Base-by-base conservation (phyloP, 1,139 yeast genomes). In the Eremothecium cymbalariae region DNA sequence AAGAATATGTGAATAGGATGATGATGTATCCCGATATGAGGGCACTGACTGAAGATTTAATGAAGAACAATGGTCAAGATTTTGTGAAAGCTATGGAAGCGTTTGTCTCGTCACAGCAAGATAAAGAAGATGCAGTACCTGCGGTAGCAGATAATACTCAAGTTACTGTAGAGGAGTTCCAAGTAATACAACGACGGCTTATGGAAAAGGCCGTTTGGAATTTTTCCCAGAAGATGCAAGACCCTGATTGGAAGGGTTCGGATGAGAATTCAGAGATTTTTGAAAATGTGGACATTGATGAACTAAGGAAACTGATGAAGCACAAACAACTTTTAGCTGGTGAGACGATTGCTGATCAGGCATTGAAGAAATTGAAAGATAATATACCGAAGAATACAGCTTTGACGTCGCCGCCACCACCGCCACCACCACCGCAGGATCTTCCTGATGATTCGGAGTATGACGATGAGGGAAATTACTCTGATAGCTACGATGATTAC, bases 21-120 rank as follows among this genome's bases (percentile, higher is more conserved):
- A 43, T 53, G 47, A 41, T 42, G 45, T 55, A 52, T 34, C 61
- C 61, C 11, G 53, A 50, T 28, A 54, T 56, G 52, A 43, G 50
- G 29, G 48, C 51, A 9, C 29, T 56, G 11, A 55, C 61, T 4
- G 56, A 54, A 37, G 56, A 54, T 34, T 31, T 56, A 31, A 53
- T 53, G 52, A 41, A 44, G 30, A 50, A 49, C 35, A 49, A 50
- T 20, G 55, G 57, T 8, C 51, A 48, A 25, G 53, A 47, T 3
- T 53, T 56, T 26, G 39, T 53, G 8, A 47, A 52, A 20, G 58
- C 59, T 5, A 47, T 55, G 37, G 55, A 54, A 38, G 46, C 47
- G 18, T 50, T 51, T 34, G 54, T 53, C 2, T 30, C 44, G 12
- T 43, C 51, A 27, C 48, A 47, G 18, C 41, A 37, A 28, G 19